Evolutionary conservation across 1,284 basidiomycete species (phyloP).

Genomic region (Trametes versicolor): DNA sequence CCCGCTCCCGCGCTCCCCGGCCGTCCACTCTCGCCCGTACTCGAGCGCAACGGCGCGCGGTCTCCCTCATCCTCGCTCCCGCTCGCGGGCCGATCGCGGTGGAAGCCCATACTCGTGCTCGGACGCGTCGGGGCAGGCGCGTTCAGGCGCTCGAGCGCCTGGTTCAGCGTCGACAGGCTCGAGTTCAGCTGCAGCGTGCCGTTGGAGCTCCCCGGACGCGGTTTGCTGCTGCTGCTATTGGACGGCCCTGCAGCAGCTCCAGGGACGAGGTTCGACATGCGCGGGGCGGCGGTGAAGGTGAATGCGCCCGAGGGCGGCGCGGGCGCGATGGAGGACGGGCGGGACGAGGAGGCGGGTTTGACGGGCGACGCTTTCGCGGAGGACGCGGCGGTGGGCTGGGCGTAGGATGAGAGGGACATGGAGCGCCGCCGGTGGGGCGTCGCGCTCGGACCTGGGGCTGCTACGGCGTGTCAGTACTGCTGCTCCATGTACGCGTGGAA

Average conservation of each 20-base stretch:
- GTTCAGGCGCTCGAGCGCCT: slow-evolving; percentile 69
- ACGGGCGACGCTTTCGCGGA: slow-evolving; percentile 40
- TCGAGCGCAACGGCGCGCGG: slow-evolving; percentile 1
- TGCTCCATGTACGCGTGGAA: not conserved
- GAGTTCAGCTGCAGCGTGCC: slow-evolving; percentile 20
- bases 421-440: slow-evolving; percentile 25
- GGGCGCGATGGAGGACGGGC: slow-evolving; percentile 12
- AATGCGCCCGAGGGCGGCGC: slow-evolving; percentile 12
- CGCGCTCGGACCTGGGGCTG: slow-evolving; percentile 9
- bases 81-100: slow-evolving; percentile 38
- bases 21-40: not conserved
- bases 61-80: slow-evolving; percentile 35
- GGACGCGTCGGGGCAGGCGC: slow-evolving; percentile 68
- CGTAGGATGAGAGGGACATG: slow-evolving; percentile 39
- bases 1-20: slow-evolving; percentile 3
- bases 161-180: slow-evolving; percentile 58
- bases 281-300: slow-evolving; percentile 13
- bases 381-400: slow-evolving; percentile 45
- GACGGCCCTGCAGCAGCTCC: no score
- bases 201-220: not conserved
- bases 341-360: slow-evolving; percentile 27
- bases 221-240: slow-evolving; percentile 1
- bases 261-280: not conserved
- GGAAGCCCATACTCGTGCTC: slow-evolving; percentile 73
- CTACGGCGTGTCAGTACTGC: slow-evolving; percentile 1